Evolutionary conservation across 2,329 filamentous ascomycete species (phyloP).

Genomic region (Aspergillus niger): DNA sequence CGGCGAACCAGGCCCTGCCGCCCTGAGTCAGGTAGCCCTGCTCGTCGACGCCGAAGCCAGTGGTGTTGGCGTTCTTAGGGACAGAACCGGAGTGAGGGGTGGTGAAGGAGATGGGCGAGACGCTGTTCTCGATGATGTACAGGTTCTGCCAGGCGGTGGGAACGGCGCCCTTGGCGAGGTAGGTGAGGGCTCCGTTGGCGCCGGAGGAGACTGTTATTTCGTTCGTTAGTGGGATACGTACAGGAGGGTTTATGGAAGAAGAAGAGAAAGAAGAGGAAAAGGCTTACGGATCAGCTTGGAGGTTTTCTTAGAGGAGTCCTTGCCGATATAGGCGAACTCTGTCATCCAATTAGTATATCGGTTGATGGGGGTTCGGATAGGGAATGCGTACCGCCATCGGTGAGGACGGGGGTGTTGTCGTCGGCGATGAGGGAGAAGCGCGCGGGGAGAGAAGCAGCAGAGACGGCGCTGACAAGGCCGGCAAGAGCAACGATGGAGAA

Average conservation of each 20-base stretch:
- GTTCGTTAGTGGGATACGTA: not conserved
- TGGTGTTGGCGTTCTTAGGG: slow-evolving; percentile 26
- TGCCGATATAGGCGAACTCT: slow-evolving; percentile 29
- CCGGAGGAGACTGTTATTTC: slow-evolving; percentile 21
- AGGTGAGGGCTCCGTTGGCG: slow-evolving; percentile 26
- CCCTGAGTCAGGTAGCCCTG: slow-evolving; percentile 31
- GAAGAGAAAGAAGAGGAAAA: too few species aligned
- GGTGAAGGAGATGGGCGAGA: slow-evolving; percentile 27
- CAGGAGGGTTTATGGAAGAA: not conserved
- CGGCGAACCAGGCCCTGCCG: slow-evolving; percentile 28
- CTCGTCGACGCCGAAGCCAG: slow-evolving; percentile 28
- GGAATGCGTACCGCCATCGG: slow-evolving; percentile 27
- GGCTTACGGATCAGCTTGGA: slow-evolving; percentile 32
- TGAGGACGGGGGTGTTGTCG: slow-evolving; percentile 28
- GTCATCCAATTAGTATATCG: not conserved
- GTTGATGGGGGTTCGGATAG: not conserved
- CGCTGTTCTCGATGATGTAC: slow-evolving; percentile 28
- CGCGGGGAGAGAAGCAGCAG: slow-evolving; percentile 25
- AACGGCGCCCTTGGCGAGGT: slow-evolving; percentile 24
- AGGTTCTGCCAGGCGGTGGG: slow-evolving; percentile 34
- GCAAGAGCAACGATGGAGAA: slow-evolving; percentile 29
- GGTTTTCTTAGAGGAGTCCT: slow-evolving; percentile 20
- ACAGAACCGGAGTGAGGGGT: slow-evolving; percentile 31
- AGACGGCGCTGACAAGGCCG: slow-evolving; percentile 25
- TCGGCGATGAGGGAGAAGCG: slow-evolving; percentile 33